Percentiles rank a stretch among this genome's conserved stretches.
Conservation (phyloP, 306 rosid species). For the Cicer arietinum region DNA sequence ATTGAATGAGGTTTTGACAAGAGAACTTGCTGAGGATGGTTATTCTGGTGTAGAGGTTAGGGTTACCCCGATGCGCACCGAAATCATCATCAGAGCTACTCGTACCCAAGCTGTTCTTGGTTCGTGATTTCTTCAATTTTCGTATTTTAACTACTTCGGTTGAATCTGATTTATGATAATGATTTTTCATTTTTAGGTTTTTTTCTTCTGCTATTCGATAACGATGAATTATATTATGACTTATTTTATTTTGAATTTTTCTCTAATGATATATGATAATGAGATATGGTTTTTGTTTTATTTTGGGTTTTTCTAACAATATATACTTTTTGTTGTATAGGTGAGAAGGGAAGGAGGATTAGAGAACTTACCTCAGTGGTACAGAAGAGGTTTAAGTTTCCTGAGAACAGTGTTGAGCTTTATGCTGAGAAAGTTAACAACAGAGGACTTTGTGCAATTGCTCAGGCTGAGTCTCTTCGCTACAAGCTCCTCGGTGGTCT, state of each 20-base stretch:
- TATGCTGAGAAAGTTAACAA: conserved; percentile 87
- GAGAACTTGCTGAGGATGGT: conserved; percentile 81
- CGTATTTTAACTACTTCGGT: background rate
- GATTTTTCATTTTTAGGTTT: background rate
- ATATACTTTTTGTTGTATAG: conserved; percentile 34
- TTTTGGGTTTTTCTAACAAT: background rate
- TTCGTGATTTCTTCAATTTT: conserved; percentile 2
- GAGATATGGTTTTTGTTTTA: background rate
- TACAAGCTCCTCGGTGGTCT: conserved; percentile 93
- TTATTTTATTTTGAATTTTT: background rate
- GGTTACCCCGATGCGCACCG: conserved; percentile 79
- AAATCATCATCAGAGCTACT: conserved; percentile 79
- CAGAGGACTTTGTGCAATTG: conserved; percentile 83
- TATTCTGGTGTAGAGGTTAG: conserved; percentile 84
- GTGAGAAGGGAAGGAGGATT: conserved; percentile 85
- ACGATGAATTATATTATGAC: background rate
- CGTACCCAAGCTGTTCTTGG: conserved; percentile 80
- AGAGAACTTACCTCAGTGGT: conserved; percentile 82
- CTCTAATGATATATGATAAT: background rate
- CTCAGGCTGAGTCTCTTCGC: conserved; percentile 82
- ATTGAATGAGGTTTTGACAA: conserved; percentile 73
- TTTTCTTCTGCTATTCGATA: background rate
- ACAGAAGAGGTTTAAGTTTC: conserved; percentile 85
- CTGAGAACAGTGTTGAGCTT: conserved; percentile 76
- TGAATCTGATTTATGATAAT: background rate